Evolutionary conservation across 2,329 filamentous ascomycete genomes (phyloP).

Genomic region (Juglanconis oblonga): DNA sequence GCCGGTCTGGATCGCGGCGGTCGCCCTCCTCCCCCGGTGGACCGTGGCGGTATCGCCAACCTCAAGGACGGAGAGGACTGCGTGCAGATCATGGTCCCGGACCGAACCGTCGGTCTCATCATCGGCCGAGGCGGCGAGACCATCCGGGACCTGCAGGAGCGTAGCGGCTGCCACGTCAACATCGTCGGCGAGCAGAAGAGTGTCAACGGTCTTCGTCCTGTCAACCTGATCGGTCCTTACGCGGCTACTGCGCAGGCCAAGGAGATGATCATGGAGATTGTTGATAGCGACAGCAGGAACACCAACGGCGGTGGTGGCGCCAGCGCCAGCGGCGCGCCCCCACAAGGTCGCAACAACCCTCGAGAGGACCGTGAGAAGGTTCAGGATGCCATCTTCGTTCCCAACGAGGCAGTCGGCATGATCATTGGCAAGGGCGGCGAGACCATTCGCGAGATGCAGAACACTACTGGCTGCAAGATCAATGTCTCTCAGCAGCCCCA

Average conservation of each 20-base stretch:
- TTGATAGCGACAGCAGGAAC: constrained; percentile 80
- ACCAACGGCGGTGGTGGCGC: constrained; percentile 22
- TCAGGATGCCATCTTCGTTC: constrained; percentile 80
- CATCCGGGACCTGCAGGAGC: constrained; percentile 86
- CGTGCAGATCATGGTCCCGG: constrained; percentile 91
- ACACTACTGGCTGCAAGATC: constrained; percentile 85
- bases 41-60: constrained; percentile 34
- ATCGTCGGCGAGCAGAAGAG: constrained; percentile 93
- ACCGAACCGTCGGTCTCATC: constrained; percentile 87
- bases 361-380: constrained; percentile 60
- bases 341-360: constrained; percentile 37
- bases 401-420: constrained; percentile 91
- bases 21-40: constrained; percentile 22
- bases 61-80: constrained; percentile 79
- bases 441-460: constrained; percentile 93
- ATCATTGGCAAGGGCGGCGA: constrained; percentile 94
- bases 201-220: constrained; percentile 81
- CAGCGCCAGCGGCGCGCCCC: constrained; percentile 26
- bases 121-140: constrained; percentile 93
- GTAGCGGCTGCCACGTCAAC: constrained; percentile 92
- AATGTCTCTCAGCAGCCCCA: constrained; percentile 83
- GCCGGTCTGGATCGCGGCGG: constrained; percentile 44
- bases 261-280: constrained; percentile 88
- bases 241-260: constrained; percentile 75
- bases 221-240: constrained; percentile 81